Evolutionary conservation across 2,329 filamentous ascomycete species (phyloP).

Genomic region (Blastomyces silverae): DNA sequence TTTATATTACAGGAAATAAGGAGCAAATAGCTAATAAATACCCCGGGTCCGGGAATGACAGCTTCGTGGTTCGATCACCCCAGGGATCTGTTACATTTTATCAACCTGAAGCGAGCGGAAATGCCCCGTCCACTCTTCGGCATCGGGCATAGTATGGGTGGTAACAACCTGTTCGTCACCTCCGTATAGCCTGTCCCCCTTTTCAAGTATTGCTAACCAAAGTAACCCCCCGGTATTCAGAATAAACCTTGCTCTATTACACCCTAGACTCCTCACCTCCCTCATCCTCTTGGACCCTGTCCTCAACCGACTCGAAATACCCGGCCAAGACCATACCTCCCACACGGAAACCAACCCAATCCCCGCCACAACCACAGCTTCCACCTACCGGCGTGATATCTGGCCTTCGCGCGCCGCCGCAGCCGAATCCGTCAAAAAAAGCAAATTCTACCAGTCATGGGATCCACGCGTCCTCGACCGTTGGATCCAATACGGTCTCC

Average conservation of each 20-base stretch:
- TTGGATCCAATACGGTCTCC: conserved; percentile 68
- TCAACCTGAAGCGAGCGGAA: conserved; percentile 71
- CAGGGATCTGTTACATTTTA: conserved; percentile 74
- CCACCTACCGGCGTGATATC: conserved; percentile 64
- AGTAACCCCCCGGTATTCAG: conserved; percentile 23
- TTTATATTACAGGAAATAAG: background rate
- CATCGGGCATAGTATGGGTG: conserved; percentile 86
- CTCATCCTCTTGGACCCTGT: conserved; percentile 81
- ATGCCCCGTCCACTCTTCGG: conserved; percentile 79
- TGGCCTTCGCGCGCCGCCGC: conserved; percentile 75
- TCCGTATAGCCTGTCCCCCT: background rate
- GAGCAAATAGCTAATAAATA: conserved; percentile 20
- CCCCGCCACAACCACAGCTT: conserved; percentile 46
- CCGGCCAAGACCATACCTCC: conserved; percentile 40
- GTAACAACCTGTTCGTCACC: conserved; percentile 53
- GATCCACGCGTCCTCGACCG: conserved; percentile 69
- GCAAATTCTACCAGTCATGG: conserved; percentile 74
- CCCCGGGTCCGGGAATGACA: conserved; percentile 31
- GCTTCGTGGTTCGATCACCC: conserved; percentile 81
- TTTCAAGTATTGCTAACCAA: conserved; percentile 12
- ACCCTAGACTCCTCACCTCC: conserved; percentile 71
- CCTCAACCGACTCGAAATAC: conserved; percentile 47
- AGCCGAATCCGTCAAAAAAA: conserved; percentile 57
- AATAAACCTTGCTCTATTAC: conserved; percentile 62
- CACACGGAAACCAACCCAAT: conserved; percentile 26